phyloP scores from a whole-genome alignment of 2,329 filamentous ascomycete species.

The Aspergillus neotritici region DNA sequence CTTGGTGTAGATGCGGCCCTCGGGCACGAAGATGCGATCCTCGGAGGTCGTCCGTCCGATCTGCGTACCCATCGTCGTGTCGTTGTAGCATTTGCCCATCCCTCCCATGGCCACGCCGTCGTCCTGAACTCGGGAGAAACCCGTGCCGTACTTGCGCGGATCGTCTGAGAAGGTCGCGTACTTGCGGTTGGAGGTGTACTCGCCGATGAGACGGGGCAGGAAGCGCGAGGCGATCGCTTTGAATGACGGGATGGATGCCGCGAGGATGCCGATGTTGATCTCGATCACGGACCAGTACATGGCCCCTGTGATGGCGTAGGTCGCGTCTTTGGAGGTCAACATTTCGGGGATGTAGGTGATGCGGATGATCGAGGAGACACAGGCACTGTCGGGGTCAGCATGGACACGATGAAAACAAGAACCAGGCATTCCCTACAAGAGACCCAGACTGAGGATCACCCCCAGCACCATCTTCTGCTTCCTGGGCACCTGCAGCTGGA shows the following conservation, averaged over 20 bases:
- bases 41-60: conserved; percentile 23
- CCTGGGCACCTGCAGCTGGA: conserved; percentile 42
- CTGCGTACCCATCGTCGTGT: conserved; percentile 18
- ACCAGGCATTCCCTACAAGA: conserved; percentile 32
- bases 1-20: conserved; percentile 27
- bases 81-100: conserved; percentile 8
- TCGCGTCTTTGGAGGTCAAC: conserved; percentile 33
- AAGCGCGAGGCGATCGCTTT: conserved; percentile 38
- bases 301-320: conserved; percentile 35
- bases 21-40: conserved; percentile 26
- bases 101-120: conserved; percentile 14
- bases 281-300: conserved; percentile 45
- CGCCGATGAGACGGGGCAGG: conserved; percentile 38
- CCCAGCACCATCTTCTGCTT: conserved; percentile 46
- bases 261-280: conserved; percentile 40
- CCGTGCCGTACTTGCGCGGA: conserved; percentile 18
- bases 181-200: conserved; percentile 23
- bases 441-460: conserved; percentile 47
- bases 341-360: conserved; percentile 43
- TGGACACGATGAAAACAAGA: neutral
- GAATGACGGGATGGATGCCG: conserved; percentile 39
- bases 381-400: conserved; percentile 31
- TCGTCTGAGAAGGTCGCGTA: conserved; percentile 21
- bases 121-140: conserved; percentile 24
- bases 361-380: conserved; percentile 44